Conservation (phyloP, 2,329 filamentous ascomycete species). For the Aureobasidium lini region DNA sequence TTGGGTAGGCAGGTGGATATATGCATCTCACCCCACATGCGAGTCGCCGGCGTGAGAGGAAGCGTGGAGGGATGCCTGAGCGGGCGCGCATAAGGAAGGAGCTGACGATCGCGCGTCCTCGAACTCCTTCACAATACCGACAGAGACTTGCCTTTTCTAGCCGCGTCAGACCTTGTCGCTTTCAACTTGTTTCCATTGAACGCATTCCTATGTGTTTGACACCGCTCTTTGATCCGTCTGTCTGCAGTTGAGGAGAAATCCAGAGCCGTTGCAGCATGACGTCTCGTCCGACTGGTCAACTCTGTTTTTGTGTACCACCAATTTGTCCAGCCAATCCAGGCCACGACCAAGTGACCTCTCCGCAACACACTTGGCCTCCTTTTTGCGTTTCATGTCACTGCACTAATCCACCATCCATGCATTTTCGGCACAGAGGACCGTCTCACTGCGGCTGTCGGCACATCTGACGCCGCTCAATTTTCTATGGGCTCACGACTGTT, state of each 20-base stretch:
- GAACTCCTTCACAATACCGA: neutral
- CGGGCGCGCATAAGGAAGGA: conserved; percentile 9
- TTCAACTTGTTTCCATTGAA: neutral
- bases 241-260: conserved; percentile 6
- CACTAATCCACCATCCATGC: neutral
- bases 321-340: neutral
- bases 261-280: conserved; percentile 6
- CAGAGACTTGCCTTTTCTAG: neutral
- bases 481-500: neutral
- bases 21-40: conserved; percentile 13
- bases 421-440: neutral
- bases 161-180: neutral
- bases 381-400: neutral
- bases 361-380: neutral
- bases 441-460: neutral
- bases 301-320: neutral
- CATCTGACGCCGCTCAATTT: neutral
- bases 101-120: neutral
- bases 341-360: conserved; percentile 1
- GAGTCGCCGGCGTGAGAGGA: neutral
- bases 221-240: conserved; percentile 1
- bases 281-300: conserved; percentile 4
- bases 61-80: conserved; percentile 1
- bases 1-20: neutral
- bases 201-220: neutral